Base-by-base conservation (phyloP, 495 filamentous ascomycete species). In the Aspergillus funiculosus region DNA sequence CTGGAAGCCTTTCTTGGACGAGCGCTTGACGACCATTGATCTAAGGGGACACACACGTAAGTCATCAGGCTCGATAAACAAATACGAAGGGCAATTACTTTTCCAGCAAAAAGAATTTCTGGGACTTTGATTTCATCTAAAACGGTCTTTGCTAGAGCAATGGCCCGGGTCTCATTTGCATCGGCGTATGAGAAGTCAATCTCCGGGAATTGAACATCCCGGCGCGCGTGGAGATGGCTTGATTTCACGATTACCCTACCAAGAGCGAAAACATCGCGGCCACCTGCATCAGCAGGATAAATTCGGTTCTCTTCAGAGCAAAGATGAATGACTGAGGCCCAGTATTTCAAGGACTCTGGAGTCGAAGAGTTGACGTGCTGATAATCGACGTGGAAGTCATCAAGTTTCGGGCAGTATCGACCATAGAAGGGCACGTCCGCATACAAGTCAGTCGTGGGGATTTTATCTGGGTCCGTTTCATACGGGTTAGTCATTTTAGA, bases 191-290 rank as follows among this genome's bases (percentile, higher is more conserved):
- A 61, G 50, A 60, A 68, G 52, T 65, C 61, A 7, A 54, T 51
- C 32, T 65, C 40, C 6, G 17, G 10, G 50, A 60, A 68, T 50
- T 65, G 60, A 7, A 54, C 50, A 29, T 65, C 40, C 6, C 14
- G 10, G 13, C 45, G 24, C 27, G 27, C 21, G 22, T 67, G 55
- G 28, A 71, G 63, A 51, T 71, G 66, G 39, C 61, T 68, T 4
- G 67, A 70, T 48, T 71, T 75, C 32, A 75, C 56, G 32, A 75
- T 70, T 10, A 69, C 56, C 37, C 61, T 68, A n/a, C 71, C 69
- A 29, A 71, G 51, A 15, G 68, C 66, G 41, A 72, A 72, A 6
- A 72, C 66, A 45, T 73, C 68, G 11, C 67, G 62, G 6, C 62
- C 67, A 13, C 59, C 66, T 22, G 63, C 60, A n/a, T 57, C 53